Conservation (phyloP, 257 asterid species). For the Ligustrum vulgare region DNA sequence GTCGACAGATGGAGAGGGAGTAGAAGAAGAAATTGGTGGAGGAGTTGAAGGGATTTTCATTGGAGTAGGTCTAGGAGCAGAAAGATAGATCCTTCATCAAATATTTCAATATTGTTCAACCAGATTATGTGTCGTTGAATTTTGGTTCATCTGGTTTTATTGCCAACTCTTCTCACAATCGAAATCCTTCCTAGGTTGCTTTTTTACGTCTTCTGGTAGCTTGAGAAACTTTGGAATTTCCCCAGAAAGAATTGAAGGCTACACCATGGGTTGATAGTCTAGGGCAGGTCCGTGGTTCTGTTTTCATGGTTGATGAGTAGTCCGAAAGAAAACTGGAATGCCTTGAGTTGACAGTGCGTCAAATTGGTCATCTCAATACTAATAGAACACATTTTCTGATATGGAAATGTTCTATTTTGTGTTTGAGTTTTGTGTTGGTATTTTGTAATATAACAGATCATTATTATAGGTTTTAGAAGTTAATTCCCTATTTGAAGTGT, state of each 20-base stretch:
- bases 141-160: conserved; percentile 20
- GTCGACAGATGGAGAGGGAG: too few relatives aligned
- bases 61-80: too few relatives aligned
- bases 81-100: not conserved
- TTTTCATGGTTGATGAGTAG: conserved; percentile 21
- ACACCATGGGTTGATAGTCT: conserved; percentile 28
- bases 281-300: conserved; percentile 28
- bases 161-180: conserved; percentile 9
- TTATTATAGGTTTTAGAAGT: too few relatives aligned
- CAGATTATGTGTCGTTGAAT: not conserved
- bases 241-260: conserved; percentile 25
- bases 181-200: conserved; percentile 23
- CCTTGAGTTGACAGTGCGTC: conserved; percentile 24
- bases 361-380: conserved; percentile 17
- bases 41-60: too few relatives aligned
- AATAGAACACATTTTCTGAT: not conserved
- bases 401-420: not conserved
- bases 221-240: conserved; percentile 29
- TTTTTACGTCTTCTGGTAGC: conserved; percentile 27
- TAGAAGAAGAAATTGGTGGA: too few relatives aligned
- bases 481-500: too few relatives aligned
- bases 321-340: conserved; percentile 24
- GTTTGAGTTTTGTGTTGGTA: too few relatives aligned
- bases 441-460: too few relatives aligned
- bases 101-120: conserved; percentile 13